These are phyloP conservation scores for Cystofilobasidium macerans DNA, from an alignment of 768 basidiomycete species.

Conservation along the genomic window DNA sequence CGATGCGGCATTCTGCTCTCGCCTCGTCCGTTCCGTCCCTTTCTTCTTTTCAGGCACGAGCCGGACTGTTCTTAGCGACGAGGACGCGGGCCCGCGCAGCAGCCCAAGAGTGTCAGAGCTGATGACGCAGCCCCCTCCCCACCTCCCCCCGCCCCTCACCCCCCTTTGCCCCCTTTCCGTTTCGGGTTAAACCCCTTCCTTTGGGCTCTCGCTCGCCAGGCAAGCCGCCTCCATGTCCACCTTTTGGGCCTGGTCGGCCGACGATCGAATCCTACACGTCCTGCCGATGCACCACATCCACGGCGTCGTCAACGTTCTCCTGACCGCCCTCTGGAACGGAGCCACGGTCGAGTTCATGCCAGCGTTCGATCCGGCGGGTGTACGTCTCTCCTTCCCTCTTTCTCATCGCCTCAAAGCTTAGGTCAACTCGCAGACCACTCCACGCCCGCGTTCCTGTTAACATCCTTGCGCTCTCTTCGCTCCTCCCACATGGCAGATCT, in stretches of 20 bases:
- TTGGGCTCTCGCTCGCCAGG: neutral
- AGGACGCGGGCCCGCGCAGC: neutral
- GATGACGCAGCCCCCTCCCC: neutral
- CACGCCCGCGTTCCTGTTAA: too few species aligned
- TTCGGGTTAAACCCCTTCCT: too few species aligned
- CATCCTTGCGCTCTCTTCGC: neutral
- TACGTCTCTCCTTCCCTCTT: slow-evolving; percentile 1
- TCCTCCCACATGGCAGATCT: slow-evolving; percentile 26
- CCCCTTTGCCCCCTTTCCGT: too few species aligned
- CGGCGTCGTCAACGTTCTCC: slow-evolving; percentile 33
- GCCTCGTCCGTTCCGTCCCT: neutral
- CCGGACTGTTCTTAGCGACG: too few species aligned
- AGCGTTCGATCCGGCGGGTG: slow-evolving; percentile 30
- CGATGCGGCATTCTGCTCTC: slow-evolving; percentile 19
- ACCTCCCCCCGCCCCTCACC: too few species aligned
- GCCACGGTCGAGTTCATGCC: slow-evolving; percentile 34
- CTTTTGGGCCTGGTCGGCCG: slow-evolving; percentile 13
- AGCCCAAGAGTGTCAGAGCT: neutral
- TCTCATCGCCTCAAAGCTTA: too few species aligned
- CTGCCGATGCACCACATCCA: slow-evolving; percentile 35
- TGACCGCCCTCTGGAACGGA: slow-evolving; percentile 33
- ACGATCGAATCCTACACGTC: slow-evolving; percentile 23
- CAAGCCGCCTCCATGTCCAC: slow-evolving; percentile 11
- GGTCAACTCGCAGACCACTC: too few species aligned
- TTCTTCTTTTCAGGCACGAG: neutral